Evolutionary conservation across 108 stramenopile genomes (phyloP).

Genomic region (Conticribra guillardii): DNA sequence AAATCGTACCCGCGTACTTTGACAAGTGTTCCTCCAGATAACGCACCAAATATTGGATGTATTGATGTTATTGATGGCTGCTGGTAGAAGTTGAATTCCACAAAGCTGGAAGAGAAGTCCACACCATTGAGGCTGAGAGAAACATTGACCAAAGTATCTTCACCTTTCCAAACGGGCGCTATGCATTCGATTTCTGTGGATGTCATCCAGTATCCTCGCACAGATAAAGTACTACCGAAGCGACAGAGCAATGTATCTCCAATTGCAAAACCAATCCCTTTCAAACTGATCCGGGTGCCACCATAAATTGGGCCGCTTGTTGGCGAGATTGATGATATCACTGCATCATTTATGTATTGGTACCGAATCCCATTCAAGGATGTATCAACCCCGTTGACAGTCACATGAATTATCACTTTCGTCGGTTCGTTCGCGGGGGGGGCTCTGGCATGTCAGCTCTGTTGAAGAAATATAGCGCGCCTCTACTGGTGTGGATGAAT

Average conservation of each 20-base stretch:
- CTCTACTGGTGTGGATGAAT: not conserved
- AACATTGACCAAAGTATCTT: slow-evolving; percentile 8
- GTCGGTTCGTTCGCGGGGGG: not conserved
- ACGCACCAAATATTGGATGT: slow-evolving; percentile 14
- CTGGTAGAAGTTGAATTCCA: slow-evolving; percentile 5
- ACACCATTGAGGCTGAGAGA: slow-evolving; percentile 14
- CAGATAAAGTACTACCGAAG: slow-evolving; percentile 6
- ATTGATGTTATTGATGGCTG: slow-evolving; percentile 8
- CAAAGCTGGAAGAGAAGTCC: slow-evolving; percentile 3
- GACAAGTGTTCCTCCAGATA: slow-evolving; percentile 18
- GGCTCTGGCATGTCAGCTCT: slow-evolving; percentile 1
- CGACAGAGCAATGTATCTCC: slow-evolving; percentile 1
- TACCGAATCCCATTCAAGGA: slow-evolving; percentile 3
- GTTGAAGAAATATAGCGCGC: slow-evolving; percentile 6
- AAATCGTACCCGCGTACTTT: slow-evolving; percentile 29
- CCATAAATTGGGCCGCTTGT: slow-evolving; percentile 6
- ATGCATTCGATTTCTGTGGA: slow-evolving; percentile 8
- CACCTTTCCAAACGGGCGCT: not conserved
- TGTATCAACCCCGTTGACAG: slow-evolving; percentile 24
- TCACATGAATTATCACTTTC: not conserved
- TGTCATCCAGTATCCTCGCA: not conserved
- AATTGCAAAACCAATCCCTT: slow-evolving; percentile 1
- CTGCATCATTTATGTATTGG: slow-evolving; percentile 11
- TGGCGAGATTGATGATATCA: slow-evolving; percentile 11
- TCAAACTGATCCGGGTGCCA: slow-evolving; percentile 4